Evolutionary conservation across 805 yeast species (phyloP), one percentile per base, ranked within the genome.

Genomic region (Metschnikowia dekortorum): DNA sequence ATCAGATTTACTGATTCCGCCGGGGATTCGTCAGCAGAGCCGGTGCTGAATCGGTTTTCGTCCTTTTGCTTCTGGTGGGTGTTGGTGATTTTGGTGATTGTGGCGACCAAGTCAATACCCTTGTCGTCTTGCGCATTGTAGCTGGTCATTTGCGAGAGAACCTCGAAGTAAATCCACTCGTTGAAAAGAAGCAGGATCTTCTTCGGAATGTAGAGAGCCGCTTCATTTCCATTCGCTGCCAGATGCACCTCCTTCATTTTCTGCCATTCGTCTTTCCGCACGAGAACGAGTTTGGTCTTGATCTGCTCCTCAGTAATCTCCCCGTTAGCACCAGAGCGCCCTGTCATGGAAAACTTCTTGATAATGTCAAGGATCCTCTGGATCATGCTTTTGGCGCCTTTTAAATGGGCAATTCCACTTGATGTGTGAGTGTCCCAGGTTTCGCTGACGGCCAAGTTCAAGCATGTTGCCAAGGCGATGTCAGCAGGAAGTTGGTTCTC

Each of bases 161-260:
- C 87, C 62, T 84, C 88, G 56, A 81, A 76, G 62, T 84, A 84
- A 40, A 83, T 71, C 83, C 87, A 84, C n/a, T 80, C 75, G 58
- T 84, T 82, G 66, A 80, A 80, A 38, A 82, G 65, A 49, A 79
- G 79, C 53, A 74, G 81, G 26, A 82, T 65, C 38, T 71, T 74
- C 47, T 68, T 68, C 4, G 79, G 82, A 26, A 71, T 62, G 40
- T 43, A 51, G 16, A 61, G 47, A 8, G 29, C 48, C 8, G 9
- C 6, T 6, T 43, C 48, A 5, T 8, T n/a, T 4, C 31, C 51
- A 9, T 32, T 38, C 10, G 26, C 29, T 6, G 22, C 47, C 18
- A 3, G 7, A 22, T 42, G 47, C 13, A 28, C 22, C 13, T 47
- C 57, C 31, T 52, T 50, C 53, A 71, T 66, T 28, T 53, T 50